Conservation (phyloP, 2,329 filamentous ascomycete species). For the Cryphonectria japonica region DNA sequence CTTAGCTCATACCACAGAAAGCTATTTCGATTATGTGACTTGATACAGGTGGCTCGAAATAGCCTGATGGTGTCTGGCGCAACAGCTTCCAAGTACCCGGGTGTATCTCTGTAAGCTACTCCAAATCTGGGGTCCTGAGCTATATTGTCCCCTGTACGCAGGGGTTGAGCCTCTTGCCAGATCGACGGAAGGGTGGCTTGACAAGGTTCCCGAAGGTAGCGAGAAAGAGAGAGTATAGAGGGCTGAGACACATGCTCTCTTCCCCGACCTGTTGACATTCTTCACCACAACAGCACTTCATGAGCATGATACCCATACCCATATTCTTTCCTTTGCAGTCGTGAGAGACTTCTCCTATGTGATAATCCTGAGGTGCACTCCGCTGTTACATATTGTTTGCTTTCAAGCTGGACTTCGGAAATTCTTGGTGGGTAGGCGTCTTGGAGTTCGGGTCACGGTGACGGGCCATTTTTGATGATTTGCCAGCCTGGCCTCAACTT, state of each 20-base stretch:
- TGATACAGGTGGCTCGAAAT: not conserved
- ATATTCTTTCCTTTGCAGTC: slow-evolving; percentile 1
- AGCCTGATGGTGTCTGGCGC: not conserved
- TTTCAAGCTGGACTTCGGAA: slow-evolving; percentile 25
- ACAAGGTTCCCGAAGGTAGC: slow-evolving; percentile 6
- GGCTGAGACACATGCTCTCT: not conserved
- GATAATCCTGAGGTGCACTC: not conserved
- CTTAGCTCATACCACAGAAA: not conserved
- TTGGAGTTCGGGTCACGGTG: slow-evolving; percentile 26
- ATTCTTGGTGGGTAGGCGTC: slow-evolving; percentile 20
- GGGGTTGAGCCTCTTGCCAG: slow-evolving; percentile 14
- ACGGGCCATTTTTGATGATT: slow-evolving; percentile 26
- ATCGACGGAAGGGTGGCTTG: not conserved
- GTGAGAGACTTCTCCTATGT: not conserved
- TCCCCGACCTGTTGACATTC: slow-evolving; percentile 4
- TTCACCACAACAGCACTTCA: not conserved
- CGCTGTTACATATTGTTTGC: slow-evolving; percentile 11
- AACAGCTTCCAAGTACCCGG: not conserved
- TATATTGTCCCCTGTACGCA: not conserved
- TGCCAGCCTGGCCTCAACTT: slow-evolving; percentile 30
- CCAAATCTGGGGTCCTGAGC: slow-evolving; percentile 4
- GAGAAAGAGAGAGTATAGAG: too few species aligned
- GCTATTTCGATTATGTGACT: not conserved
- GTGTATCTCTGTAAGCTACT: not conserved
- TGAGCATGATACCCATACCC: slow-evolving; percentile 15